Conservation (phyloP, 2,329 filamentous ascomycete genomes). For the Colletotrichum lentis region DNA sequence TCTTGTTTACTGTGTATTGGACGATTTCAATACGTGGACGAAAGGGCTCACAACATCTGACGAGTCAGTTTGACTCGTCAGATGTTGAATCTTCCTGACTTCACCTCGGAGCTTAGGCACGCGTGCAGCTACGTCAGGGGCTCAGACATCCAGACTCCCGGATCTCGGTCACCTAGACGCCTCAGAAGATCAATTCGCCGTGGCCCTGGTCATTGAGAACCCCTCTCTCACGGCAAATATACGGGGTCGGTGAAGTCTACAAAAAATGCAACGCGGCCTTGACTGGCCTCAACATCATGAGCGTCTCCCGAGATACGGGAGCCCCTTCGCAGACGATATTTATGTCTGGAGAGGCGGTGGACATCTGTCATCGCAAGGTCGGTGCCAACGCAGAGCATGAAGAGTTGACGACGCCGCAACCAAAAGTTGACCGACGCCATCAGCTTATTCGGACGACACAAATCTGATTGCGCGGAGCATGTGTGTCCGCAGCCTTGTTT, state of each 20-base stretch:
- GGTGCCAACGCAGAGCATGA: not conserved
- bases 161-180: constrained; percentile 11
- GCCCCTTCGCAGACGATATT: not conserved
- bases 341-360: not conserved
- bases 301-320: not conserved
- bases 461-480: not conserved
- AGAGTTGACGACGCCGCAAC: not conserved
- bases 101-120: constrained; percentile 16
- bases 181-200: not conserved
- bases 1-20: not conserved
- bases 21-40: constrained; percentile 4
- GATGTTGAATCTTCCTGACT: not conserved
- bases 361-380: not conserved
- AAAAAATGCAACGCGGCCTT: not conserved
- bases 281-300: not conserved
- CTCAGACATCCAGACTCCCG: constrained; percentile 1
- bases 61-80: not conserved
- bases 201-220: constrained; percentile 8
- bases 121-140: constrained; percentile 16
- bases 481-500: not conserved
- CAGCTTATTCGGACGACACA: not conserved
- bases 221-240: not conserved
- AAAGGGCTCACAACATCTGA: not conserved
- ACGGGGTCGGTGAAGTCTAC: constrained; percentile 16
- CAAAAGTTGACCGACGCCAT: not conserved